Base-by-base conservation (phyloP, 208 protist genomes). In the Acanthamoeba healyi region DNA sequence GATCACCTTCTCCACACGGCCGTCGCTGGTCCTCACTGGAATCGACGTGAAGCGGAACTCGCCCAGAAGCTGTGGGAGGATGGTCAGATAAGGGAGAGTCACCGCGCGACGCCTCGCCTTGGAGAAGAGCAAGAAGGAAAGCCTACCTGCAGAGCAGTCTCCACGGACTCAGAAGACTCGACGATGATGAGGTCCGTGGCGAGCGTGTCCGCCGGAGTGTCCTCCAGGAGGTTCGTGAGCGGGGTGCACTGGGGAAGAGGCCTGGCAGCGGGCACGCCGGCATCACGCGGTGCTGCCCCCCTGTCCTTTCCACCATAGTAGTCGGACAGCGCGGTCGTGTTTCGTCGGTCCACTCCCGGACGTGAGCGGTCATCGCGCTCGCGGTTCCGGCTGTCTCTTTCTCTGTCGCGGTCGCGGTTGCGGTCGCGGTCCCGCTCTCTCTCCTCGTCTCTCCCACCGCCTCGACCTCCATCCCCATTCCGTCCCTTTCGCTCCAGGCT, bases 81-180 rank as follows among this genome's bases (percentile, higher is more conserved):
- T n/a, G n/a, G n/a, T n/a, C n/a, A n/a, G 5, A 12, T 10, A 72
- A 19, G 70, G 15, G 10, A 15, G 65, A 40, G 36, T 32, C 9
- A 17, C 6, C n/a, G n/a, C n/a, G n/a, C n/a, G n/a, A n/a, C n/a
- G n/a, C n/a, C n/a, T n/a, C n/a, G n/a, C n/a, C n/a, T n/a, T n/a
- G n/a, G n/a, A n/a, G n/a, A n/a, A n/a, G n/a, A n/a, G n/a, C n/a
- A n/a, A n/a, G n/a, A n/a, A n/a, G n/a, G n/a, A n/a, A n/a, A n/a
- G n/a, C n/a, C n/a, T 44, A 79, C 70, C 70, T 79, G 70, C 22
- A 79, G 70, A 36, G 70, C 70, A 36, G 70, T 79, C 38, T 79
- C 70, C 15, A 79, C 70, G 0, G 32, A 49, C 70, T 79, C 70
- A 2, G 70, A 32, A 7, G 36, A 46, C 70, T 79, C 70, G 36